phyloP scores from a whole-genome alignment of 352 stramenopile species.

The Phytophthora macrochlamydospora region DNA sequence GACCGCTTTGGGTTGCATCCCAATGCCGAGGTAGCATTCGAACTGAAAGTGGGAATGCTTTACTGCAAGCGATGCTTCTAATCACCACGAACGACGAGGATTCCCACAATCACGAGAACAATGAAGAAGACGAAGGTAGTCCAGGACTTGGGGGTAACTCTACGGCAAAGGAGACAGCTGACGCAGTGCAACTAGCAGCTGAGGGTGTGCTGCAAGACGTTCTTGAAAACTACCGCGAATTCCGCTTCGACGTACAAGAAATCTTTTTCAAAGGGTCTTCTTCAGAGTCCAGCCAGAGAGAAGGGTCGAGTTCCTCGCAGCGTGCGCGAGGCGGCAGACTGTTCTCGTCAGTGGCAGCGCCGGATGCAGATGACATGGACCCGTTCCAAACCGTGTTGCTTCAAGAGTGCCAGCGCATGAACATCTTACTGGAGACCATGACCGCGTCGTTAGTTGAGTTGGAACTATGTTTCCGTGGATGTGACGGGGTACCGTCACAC shows the following conservation, averaged over 20 bases:
- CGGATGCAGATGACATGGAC: constrained; percentile 77
- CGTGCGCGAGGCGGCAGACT: constrained; percentile 38
- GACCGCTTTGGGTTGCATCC: constrained; percentile 89
- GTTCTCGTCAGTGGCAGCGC: constrained; percentile 36
- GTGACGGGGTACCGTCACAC: too few species aligned
- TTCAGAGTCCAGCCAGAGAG: constrained; percentile 29
- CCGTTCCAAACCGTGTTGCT: constrained; percentile 91
- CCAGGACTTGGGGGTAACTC: constrained; percentile 14
- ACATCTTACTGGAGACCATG: constrained; percentile 80
- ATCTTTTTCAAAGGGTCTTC: constrained; percentile 67
- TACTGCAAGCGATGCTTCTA: constrained; percentile 83
- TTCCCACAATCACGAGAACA: constrained; percentile 29
- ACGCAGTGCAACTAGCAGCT: constrained; percentile 79
- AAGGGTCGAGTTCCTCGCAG: constrained; percentile 10
- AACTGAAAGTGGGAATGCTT: constrained; percentile 77
- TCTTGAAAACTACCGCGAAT: constrained; percentile 88
- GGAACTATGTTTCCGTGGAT: constrained; percentile 86
- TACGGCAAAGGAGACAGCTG: constrained; percentile 43
- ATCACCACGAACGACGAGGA: constrained; percentile 61
- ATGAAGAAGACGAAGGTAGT: constrained; percentile 35
- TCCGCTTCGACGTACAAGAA: constrained; percentile 85
- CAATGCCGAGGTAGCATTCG: constrained; percentile 95
- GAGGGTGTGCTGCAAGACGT: constrained; percentile 91
- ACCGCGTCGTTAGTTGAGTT: constrained; percentile 79
- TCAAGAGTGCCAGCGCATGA: constrained; percentile 92